These are phyloP conservation scores for Houttuynia cordata DNA, from an alignment of 164 flowering plant genomes.

Conservation along the genomic window DNA sequence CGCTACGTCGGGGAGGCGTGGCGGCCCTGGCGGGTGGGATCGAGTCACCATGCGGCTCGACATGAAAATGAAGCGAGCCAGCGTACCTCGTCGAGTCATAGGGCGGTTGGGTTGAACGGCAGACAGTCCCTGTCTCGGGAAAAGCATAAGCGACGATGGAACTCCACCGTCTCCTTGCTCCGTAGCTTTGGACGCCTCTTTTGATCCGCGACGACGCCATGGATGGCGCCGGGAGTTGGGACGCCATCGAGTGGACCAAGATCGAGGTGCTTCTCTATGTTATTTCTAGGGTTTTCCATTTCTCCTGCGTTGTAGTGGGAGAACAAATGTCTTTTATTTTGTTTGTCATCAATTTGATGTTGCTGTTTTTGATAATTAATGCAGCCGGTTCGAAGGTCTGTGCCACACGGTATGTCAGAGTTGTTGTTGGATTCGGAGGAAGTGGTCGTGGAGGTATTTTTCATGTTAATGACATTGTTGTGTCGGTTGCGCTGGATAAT, in stretches of 20 bases:
- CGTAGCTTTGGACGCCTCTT: too few relatives aligned
- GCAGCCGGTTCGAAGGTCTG: slow-evolving; percentile 53
- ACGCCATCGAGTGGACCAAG: slow-evolving; percentile 82
- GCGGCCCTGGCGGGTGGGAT: too few relatives aligned
- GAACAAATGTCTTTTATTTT: not conserved
- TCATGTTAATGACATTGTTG: too few relatives aligned
- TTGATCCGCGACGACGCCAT: slow-evolving; percentile 5
- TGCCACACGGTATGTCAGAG: slow-evolving; percentile 32
- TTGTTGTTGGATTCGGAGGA: slow-evolving; percentile 59
- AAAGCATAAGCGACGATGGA: too few relatives aligned
- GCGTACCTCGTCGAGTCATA: too few relatives aligned
- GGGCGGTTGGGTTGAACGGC: too few relatives aligned
- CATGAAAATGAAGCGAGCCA: too few relatives aligned
- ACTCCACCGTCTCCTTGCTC: too few relatives aligned
- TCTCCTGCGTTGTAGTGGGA: too few relatives aligned
- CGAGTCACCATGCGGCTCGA: too few relatives aligned
- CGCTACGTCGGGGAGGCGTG: too few relatives aligned
- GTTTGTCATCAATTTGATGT: not conserved
- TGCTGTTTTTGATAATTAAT: not conserved
- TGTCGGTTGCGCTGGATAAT: not conserved
- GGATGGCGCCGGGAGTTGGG: slow-evolving; percentile 68
- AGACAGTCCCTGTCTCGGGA: too few relatives aligned
- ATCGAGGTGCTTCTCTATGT: slow-evolving; percentile 36
- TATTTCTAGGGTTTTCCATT: slow-evolving; percentile 12
- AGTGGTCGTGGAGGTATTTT: slow-evolving; percentile 54